Evolutionary conservation across 2,329 filamentous ascomycete species (phyloP).

Genomic region (Penicillium hordei): DNA sequence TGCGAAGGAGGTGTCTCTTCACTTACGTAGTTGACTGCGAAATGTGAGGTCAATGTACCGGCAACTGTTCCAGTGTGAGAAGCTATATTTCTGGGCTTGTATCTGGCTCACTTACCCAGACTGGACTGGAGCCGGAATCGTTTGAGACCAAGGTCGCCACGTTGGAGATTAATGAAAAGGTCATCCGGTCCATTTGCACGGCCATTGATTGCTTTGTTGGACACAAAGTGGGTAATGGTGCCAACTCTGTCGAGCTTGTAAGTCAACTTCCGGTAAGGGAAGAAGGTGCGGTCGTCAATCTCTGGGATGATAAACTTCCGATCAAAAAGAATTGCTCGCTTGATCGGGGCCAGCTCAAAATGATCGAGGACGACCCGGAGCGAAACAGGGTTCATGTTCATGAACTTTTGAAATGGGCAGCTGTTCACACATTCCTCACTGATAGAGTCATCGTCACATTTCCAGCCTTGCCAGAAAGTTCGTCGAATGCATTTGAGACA

Average conservation of each 20-base stretch:
- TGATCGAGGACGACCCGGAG: constrained; percentile 36
- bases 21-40: constrained; percentile 50
- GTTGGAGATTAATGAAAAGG: constrained; percentile 56
- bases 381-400: constrained; percentile 28
- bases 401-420: constrained; percentile 51
- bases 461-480: constrained; percentile 62
- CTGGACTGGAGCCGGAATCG: constrained; percentile 40
- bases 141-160: constrained; percentile 47
- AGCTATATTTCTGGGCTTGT: no score
- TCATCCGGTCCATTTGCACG: constrained; percentile 59
- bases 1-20: background rate
- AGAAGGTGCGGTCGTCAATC: constrained; percentile 30
- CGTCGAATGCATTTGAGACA: constrained; percentile 64
- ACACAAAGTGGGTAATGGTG: constrained; percentile 56
- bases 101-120: constrained; percentile 30
- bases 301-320: constrained; percentile 28
- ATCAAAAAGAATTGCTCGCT: constrained; percentile 29
- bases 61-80: constrained; percentile 28
- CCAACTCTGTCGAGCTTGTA: constrained; percentile 42
- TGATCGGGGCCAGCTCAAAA: constrained; percentile 30
- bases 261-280: constrained; percentile 35
- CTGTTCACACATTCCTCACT: constrained; percentile 33
- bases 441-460: constrained; percentile 45
- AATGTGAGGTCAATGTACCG: constrained; percentile 47
- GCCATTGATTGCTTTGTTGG: constrained; percentile 54